Percentiles rank a stretch among this genome's conserved stretches.
Evolutionary conservation across 768 basidiomycete species (phyloP).

Genomic region (Cyclocybe cylindracea): DNA sequence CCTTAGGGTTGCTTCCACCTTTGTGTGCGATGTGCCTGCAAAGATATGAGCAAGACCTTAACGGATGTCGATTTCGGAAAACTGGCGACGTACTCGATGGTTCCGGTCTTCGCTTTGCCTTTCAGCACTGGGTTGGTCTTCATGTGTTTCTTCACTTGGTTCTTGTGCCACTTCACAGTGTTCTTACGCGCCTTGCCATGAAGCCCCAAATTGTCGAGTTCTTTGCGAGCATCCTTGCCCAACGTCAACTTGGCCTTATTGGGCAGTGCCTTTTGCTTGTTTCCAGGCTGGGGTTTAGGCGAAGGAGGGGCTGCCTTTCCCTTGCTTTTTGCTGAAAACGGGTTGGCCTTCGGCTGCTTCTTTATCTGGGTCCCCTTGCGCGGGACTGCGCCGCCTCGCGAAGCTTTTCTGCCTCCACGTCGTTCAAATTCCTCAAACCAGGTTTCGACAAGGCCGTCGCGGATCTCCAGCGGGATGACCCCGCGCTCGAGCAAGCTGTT

Average conservation of each 20-base stretch:
- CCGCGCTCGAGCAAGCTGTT: background rate
- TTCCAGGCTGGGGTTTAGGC: too few species aligned
- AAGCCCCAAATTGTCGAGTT: slow-evolving; percentile 2
- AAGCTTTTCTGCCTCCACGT: background rate
- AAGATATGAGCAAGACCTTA: background rate
- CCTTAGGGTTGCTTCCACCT: slow-evolving; percentile 9
- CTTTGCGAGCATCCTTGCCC: background rate
- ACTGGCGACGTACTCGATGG: background rate
- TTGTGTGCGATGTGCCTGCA: slow-evolving; percentile 8
- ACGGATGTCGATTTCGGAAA: background rate
- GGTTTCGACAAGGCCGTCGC: background rate
- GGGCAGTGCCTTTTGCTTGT: too few species aligned
- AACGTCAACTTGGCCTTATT: background rate
- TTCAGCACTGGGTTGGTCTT: slow-evolving; percentile 4
- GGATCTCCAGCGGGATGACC: background rate
- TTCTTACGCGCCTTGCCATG: slow-evolving; percentile 5
- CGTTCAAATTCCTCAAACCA: background rate
- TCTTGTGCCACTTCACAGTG: background rate
- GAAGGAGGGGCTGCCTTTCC: too few species aligned
- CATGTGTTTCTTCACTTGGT: slow-evolving; percentile 7
- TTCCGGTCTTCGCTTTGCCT: background rate
- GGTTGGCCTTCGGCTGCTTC: too few species aligned
- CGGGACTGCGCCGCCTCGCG: too few species aligned
- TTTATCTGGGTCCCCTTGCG: too few species aligned
- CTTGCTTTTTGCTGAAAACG: too few species aligned